Evolutionary conservation across 208 protist species (phyloP).

Genomic region (Leishmania tropica): DNA sequence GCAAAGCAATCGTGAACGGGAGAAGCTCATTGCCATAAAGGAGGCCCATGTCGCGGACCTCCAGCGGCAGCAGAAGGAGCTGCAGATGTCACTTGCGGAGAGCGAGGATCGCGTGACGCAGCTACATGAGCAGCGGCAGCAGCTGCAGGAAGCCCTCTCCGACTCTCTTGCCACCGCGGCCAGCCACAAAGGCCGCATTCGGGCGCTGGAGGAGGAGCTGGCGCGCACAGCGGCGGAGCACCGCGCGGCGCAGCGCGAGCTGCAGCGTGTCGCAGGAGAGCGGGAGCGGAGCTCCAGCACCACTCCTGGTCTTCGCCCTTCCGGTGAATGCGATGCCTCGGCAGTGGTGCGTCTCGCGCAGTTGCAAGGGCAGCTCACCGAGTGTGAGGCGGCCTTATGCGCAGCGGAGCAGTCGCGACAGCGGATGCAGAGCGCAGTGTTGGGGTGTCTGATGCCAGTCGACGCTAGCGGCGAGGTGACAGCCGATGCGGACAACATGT

Average conservation of each 20-base stretch:
- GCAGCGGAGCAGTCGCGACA: slow-evolving; percentile 14
- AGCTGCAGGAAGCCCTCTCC: slow-evolving; percentile 21
- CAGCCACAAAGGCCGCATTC: slow-evolving; percentile 16
- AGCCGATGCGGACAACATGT: background rate
- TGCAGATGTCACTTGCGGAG: background rate
- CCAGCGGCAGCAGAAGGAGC: slow-evolving; percentile 3
- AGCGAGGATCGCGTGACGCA: slow-evolving; percentile 4
- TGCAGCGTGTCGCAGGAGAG: slow-evolving; percentile 5
- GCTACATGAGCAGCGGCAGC: slow-evolving; percentile 11
- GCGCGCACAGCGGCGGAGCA: slow-evolving; percentile 19
- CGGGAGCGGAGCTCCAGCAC: background rate
- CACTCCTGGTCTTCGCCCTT: background rate
- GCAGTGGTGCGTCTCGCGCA: slow-evolving; percentile 12
- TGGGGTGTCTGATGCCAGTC: slow-evolving; percentile 1
- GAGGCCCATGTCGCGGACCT: slow-evolving; percentile 12
- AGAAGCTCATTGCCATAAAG: slow-evolving; percentile 12
- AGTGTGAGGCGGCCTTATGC: slow-evolving; percentile 17
- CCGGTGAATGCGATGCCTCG: background rate
- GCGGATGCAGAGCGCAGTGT: slow-evolving; percentile 2
- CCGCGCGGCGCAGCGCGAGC: slow-evolving; percentile 7
- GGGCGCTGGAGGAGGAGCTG: slow-evolving; percentile 36
- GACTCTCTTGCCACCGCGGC: slow-evolving; percentile 18
- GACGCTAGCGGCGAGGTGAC: background rate
- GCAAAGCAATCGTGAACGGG: slow-evolving; percentile 21
- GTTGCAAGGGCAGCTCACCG: slow-evolving; percentile 14